phyloP scores from a whole-genome alignment of 2,329 filamentous ascomycete genomes.

The Alternaria postmessia region DNA sequence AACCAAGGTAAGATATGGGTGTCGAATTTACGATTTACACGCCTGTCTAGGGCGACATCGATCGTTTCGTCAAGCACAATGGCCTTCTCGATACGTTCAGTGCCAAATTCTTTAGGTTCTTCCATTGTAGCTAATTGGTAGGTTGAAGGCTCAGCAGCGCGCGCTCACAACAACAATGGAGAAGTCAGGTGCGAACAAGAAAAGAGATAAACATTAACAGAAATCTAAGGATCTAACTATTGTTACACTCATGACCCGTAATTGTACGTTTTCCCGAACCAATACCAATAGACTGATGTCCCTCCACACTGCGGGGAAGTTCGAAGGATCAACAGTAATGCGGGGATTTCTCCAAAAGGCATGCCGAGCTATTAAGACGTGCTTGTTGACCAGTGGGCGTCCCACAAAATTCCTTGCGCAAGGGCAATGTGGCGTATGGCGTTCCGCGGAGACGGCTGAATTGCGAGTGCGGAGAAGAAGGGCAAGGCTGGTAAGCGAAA shows the following conservation, averaged over 20 bases:
- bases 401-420: not conserved
- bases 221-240: not conserved
- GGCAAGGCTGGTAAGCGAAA: constrained; percentile 1
- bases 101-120: not conserved
- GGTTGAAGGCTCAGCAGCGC: not conserved
- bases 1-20: constrained; percentile 56
- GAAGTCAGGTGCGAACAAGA: not conserved
- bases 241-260: not conserved
- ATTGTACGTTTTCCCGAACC: not conserved
- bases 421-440: constrained; percentile 1
- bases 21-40: constrained; percentile 55
- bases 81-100: constrained; percentile 11
- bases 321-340: constrained; percentile 4
- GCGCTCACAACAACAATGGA: not conserved
- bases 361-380: not conserved
- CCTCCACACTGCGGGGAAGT: constrained; percentile 7
- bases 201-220: not conserved
- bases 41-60: constrained; percentile 34
- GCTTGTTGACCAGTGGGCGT: not conserved
- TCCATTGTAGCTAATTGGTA: constrained; percentile 4
- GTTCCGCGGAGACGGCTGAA: not conserved
- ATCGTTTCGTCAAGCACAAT: not conserved
- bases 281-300: constrained; percentile 4
- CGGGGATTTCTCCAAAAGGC: constrained; percentile 2
- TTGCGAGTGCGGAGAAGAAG: not conserved